A percentile compares a stretch with the other conserved stretches of the same genome.
phyloP scores from a whole-genome alignment of 1,139 yeast species.

The Debaryomycetaceae sp. region DNA sequence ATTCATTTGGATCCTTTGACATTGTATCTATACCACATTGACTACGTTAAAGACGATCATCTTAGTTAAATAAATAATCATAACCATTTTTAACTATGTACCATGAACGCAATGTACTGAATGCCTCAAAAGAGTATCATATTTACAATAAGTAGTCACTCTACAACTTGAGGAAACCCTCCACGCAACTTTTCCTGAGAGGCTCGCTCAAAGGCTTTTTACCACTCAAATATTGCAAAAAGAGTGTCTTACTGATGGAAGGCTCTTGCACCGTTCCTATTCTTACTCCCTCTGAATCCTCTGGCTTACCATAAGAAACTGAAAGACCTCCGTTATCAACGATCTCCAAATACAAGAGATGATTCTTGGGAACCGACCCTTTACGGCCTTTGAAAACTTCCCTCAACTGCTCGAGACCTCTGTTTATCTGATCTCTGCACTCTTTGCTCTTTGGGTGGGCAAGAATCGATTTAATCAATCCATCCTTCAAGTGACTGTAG shows the following conservation, averaged over 20 bases:
- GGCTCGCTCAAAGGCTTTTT: slow-evolving; percentile 54
- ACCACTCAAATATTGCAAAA: slow-evolving; percentile 61
- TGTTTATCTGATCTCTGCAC: slow-evolving; percentile 32
- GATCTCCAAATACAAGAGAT: slow-evolving; percentile 50
- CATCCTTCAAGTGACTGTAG: slow-evolving; percentile 83
- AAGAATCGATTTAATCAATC: slow-evolving; percentile 73
- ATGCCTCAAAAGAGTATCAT: no score
- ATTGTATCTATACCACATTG: background rate
- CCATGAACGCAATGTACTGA: no score
- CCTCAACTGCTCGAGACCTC: slow-evolving; percentile 57
- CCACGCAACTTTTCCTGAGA: slow-evolving; percentile 33
- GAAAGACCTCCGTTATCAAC: slow-evolving; percentile 42
- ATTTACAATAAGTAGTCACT: background rate
- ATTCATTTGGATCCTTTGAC: background rate
- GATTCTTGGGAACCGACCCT: slow-evolving; percentile 66
- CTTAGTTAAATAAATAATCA: no score
- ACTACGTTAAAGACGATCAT: background rate
- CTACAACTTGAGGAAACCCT: slow-evolving; percentile 18
- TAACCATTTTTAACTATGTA: no score
- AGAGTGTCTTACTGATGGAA: slow-evolving; percentile 49
- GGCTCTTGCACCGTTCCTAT: slow-evolving; percentile 51
- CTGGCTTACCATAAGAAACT: slow-evolving; percentile 38
- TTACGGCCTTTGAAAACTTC: slow-evolving; percentile 44
- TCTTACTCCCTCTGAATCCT: slow-evolving; percentile 24
- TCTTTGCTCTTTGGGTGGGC: slow-evolving; percentile 49